Conservation (phyloP, 2,329 filamentous ascomycete genomes). For the Sporothrix globosa region DNA sequence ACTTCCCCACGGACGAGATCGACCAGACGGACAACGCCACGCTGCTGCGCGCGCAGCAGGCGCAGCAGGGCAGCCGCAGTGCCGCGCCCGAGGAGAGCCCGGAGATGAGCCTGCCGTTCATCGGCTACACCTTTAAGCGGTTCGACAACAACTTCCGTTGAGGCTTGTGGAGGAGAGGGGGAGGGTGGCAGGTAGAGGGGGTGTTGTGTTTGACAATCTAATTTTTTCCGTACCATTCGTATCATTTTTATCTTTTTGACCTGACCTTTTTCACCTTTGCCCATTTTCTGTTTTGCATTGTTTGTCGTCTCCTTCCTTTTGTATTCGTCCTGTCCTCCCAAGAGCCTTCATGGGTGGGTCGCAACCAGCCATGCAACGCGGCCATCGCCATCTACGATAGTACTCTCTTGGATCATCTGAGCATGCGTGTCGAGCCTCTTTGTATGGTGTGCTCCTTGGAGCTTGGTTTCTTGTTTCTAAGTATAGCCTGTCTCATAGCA, state of each 20-base stretch:
- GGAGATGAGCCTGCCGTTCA: slow-evolving; percentile 94
- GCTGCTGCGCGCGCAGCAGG: slow-evolving; percentile 79
- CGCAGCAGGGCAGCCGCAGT: slow-evolving; percentile 59
- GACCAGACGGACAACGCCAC: slow-evolving; percentile 94
- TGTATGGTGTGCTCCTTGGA: not conserved
- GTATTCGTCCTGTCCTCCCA: not conserved
- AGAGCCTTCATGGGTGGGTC: not conserved
- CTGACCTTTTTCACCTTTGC: not conserved
- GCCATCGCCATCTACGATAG: too few relatives aligned
- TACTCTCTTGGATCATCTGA: not conserved
- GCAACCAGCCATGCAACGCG: too few relatives aligned
- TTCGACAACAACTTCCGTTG: slow-evolving; percentile 75
- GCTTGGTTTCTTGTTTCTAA: not conserved
- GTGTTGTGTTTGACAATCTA: not conserved
- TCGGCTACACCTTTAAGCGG: slow-evolving; percentile 96
- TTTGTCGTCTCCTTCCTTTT: not conserved
- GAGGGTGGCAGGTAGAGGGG: too few relatives aligned
- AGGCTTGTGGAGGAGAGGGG: not conserved
- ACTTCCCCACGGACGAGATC: slow-evolving; percentile 99
- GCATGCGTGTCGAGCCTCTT: too few relatives aligned
- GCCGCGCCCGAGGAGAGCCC: slow-evolving; percentile 72
- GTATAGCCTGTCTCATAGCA: not conserved
- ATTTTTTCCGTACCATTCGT: not conserved
- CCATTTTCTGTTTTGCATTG: not conserved
- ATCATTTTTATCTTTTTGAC: not conserved